Evolutionary conservation across 2,329 filamentous ascomycete species (phyloP), one percentile per base, ranked within the genome.

Genomic region (Endoconidiophora laricicola): DNA sequence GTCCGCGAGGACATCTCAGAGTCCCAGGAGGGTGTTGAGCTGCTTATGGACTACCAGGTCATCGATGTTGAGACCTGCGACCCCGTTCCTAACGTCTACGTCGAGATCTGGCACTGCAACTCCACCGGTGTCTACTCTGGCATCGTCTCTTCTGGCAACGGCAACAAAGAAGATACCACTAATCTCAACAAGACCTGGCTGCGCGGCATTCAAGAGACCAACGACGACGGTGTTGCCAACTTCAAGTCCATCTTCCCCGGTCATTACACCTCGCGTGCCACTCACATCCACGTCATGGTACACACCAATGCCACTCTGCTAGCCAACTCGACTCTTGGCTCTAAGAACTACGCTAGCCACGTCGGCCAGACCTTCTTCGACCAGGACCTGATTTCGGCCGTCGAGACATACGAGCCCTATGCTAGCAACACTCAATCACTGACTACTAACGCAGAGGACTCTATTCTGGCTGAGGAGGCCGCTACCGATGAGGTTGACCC

Each of bases 331-430:
- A 77, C 73, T 52, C 64, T 75, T 52, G 54, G 54, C 6, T 60
- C 63, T 23, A 70, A 67, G 53, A 66, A 69, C 23, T 66, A 63
- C 29, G 68, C 72, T 44, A 68, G 71, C 2, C 74, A 81, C 60
- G 69, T 79, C 33, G 76, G 77, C n/a, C 77, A 81, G 60, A 61
- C 77, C 53, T 81, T 74, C 66, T 74, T 78, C 59, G 74, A 78
- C 60, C 70, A 76, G 58, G 65, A 66, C 54, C 66, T 78, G 33
- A 68, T 74, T 52, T 54, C 58, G n/a, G 56, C 62, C 16, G 73
- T 79, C 46, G 70, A 75, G 54, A 57, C 57, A 22, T 62, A 61
- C 0, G 55, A 59, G 2, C 74, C 75, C 0, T 73, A 73, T 59
- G 59, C 49, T 9, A 58, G 55, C 47, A 72, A 73, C 60, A 63